Percentiles rank a stretch among this genome's conserved stretches.
Conservation (phyloP, 257 asterid genomes). For the Paraleonurus japonicus region DNA sequence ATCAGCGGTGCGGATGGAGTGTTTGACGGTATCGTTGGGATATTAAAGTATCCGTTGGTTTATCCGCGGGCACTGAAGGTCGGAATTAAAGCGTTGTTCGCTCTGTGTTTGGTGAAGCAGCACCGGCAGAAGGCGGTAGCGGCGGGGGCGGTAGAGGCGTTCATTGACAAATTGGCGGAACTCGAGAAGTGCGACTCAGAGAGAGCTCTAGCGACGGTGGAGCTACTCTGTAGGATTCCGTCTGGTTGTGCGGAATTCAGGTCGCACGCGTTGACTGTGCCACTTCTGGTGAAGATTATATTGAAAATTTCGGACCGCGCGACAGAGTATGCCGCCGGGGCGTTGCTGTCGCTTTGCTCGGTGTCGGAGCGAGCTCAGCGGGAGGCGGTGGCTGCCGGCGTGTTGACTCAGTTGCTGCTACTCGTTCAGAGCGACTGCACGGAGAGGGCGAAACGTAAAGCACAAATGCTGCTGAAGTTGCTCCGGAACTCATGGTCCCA, state of each 20-base stretch:
- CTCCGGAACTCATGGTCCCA: slow-evolving; percentile 84
- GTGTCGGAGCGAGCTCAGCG: slow-evolving; percentile 61
- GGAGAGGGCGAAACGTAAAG: slow-evolving; percentile 90
- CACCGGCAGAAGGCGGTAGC: slow-evolving; percentile 75
- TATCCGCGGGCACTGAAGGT: slow-evolving; percentile 70
- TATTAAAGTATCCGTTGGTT: slow-evolving; percentile 56
- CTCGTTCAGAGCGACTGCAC: slow-evolving; percentile 97
- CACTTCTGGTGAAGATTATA: slow-evolving; percentile 71
- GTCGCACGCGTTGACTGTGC: slow-evolving; percentile 82
- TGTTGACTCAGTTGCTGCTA: slow-evolving; percentile 70
- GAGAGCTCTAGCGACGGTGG: slow-evolving; percentile 93
- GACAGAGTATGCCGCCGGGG: slow-evolving; percentile 95
- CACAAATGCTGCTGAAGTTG: slow-evolving; percentile 84
- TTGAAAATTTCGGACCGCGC: slow-evolving; percentile 83
- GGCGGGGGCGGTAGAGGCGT: slow-evolving; percentile 79
- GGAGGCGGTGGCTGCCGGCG: slow-evolving; percentile 84
- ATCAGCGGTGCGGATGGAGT: slow-evolving; percentile 64
- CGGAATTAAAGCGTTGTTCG: slow-evolving; percentile 80
- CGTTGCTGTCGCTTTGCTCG: slow-evolving; percentile 77
- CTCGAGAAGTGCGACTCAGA: slow-evolving; percentile 89
- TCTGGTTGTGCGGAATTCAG: slow-evolving; percentile 73
- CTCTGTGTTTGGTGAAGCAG: slow-evolving; percentile 79
- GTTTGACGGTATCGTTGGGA: slow-evolving; percentile 71
- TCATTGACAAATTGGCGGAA: slow-evolving; percentile 59
- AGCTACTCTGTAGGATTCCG: slow-evolving; percentile 83